A percentile compares a stretch with the other conserved stretches of the same genome.
Evolutionary conservation across 2,329 filamentous ascomycete species (phyloP).

Genomic region (Ophiosphaerella herpotricha): DNA sequence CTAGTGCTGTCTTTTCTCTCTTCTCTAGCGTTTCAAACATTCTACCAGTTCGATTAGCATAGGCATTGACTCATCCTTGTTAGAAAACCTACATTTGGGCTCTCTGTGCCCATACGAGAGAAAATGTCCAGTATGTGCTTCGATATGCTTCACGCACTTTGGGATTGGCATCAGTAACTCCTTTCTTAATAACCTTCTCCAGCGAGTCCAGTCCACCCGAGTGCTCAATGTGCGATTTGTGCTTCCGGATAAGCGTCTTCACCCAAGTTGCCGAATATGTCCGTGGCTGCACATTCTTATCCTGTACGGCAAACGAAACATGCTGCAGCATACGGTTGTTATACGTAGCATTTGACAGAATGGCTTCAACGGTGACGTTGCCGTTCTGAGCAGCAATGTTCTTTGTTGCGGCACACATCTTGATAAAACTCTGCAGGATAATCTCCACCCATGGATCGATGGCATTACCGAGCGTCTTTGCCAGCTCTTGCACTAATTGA

Average conservation of each 20-base stretch:
- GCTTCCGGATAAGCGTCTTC: slow-evolving; percentile 77
- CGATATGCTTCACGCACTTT: slow-evolving; percentile 86
- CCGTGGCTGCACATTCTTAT: slow-evolving; percentile 91
- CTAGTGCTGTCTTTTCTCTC: slow-evolving; percentile 77
- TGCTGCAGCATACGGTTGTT: slow-evolving; percentile 83
- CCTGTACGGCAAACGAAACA: slow-evolving; percentile 77
- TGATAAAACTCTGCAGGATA: slow-evolving; percentile 85
- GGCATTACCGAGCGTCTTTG: slow-evolving; percentile 72
- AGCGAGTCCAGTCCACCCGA: slow-evolving; percentile 79
- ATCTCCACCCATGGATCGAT: slow-evolving; percentile 91
- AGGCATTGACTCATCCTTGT: neutral
- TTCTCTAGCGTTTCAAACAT: slow-evolving; percentile 79
- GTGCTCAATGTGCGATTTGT: slow-evolving; percentile 84
- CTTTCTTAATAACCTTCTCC: slow-evolving; percentile 87
- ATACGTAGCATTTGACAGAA: slow-evolving; percentile 81
- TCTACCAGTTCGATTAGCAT: slow-evolving; percentile 49
- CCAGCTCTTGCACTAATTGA: slow-evolving; percentile 81
- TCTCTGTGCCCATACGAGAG: slow-evolving; percentile 74
- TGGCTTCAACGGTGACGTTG: slow-evolving; percentile 76
- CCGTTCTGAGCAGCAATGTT: slow-evolving; percentile 88
- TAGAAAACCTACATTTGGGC: slow-evolving; percentile 68
- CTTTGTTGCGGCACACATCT: slow-evolving; percentile 86
- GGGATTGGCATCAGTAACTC: slow-evolving; percentile 86
- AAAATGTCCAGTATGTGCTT: slow-evolving; percentile 84
- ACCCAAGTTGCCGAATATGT: slow-evolving; percentile 82